Evolutionary conservation across 2,329 filamentous ascomycete genomes (phyloP).

Genomic region (Clonostachys byssicola): DNA sequence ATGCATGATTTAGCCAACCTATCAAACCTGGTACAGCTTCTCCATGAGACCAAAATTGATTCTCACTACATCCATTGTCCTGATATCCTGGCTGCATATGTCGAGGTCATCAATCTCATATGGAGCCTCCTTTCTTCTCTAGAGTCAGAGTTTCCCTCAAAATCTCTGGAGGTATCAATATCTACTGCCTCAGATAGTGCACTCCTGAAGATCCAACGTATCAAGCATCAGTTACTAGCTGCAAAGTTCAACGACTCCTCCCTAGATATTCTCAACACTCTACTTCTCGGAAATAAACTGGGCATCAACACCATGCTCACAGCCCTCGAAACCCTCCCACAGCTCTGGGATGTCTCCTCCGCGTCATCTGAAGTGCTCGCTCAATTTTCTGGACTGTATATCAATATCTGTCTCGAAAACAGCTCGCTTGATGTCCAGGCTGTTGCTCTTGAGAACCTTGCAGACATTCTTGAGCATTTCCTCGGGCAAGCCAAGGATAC

Average conservation of each 20-base stretch:
- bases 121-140: too few species aligned
- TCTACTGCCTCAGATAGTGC: slow-evolving; percentile 19
- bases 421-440: slow-evolving; percentile 39
- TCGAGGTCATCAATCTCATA: slow-evolving; percentile 40
- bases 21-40: not conserved
- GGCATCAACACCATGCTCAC: slow-evolving; percentile 27
- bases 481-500: slow-evolving; percentile 16
- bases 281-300: slow-evolving; percentile 19
- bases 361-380: slow-evolving; percentile 14
- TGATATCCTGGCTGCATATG: slow-evolving; percentile 38
- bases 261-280: slow-evolving; percentile 11
- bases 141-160: slow-evolving; percentile 10
- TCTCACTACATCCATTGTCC: slow-evolving; percentile 20
- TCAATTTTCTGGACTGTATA: slow-evolving; percentile 35
- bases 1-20: not conserved
- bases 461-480: slow-evolving; percentile 34
- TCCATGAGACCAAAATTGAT: slow-evolving; percentile 8
- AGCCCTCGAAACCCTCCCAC: slow-evolving; percentile 24
- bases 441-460: slow-evolving; percentile 41
- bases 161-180: not conserved
- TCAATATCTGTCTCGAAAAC: slow-evolving; percentile 30
- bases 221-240: slow-evolving; percentile 28
- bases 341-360: slow-evolving; percentile 19
- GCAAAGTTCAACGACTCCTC: slow-evolving; percentile 13
- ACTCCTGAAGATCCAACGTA: slow-evolving; percentile 31